Evolutionary conservation across 768 basidiomycete species (phyloP), one percentile per base, ranked within the genome.

Genomic region (Amanita inopinata): DNA sequence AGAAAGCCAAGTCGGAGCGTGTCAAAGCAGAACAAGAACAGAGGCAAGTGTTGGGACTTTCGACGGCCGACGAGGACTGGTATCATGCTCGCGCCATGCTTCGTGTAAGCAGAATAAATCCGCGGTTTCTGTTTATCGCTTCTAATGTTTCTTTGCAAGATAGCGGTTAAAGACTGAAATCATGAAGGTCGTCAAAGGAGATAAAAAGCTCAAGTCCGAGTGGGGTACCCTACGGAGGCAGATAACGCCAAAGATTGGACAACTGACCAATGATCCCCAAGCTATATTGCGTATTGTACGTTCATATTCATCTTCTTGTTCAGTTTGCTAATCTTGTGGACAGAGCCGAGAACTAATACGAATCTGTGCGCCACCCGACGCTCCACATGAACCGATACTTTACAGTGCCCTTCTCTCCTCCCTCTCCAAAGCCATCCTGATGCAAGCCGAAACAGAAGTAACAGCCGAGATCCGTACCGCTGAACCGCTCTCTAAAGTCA

Each of bases 401-500:
- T 93, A 91, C 57, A 59, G 69, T 35, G 86, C 89, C 38, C 70
- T 83, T 15, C 74, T 93, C 33, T 92, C 87, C 15, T 83, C 91
- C n/a, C 74, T 97, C 30, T 69, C 89, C 35, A 97, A 98, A 56
- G 68, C 79, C 12, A 80, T 98, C 47, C 71, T 97, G 33, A 70
- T 86, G 24, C 94, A 97, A 64, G 92, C 92, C 12, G 92, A 96
- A 64, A 84, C 81, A 0, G 94, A 98, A 60, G 87, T 94, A 6
- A 71, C 84, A 1, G 91, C 92, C 2, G 87, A 93, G 61, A 80
- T 84, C 53, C 78, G 79, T 22, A 83, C 84, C 17, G 92, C 91
- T 0, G 68, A 72, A 27, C 94, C 94, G 0, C 73, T 99, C 17
- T 88, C 86, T 0, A 73, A 76, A 23, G 76, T 96, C 8, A 62